Conservation (phyloP, 108 stramenopile genomes). For the Aurantiochytrium sp. region DNA sequence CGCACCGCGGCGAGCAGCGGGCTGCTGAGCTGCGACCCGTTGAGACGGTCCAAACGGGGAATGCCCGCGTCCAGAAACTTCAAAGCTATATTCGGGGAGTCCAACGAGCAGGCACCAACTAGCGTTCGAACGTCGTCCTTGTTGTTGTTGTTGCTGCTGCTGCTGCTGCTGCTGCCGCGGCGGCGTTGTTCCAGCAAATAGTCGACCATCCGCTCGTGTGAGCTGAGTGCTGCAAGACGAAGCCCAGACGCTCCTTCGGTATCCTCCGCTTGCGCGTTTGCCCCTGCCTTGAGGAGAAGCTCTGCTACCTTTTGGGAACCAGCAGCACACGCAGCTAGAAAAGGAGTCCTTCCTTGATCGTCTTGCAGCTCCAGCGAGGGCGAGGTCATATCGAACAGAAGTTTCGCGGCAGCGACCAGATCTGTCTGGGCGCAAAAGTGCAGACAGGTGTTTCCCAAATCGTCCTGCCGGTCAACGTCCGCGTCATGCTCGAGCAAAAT, state of each 20-base stretch:
- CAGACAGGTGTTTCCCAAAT: neutral
- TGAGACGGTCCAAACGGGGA: neutral
- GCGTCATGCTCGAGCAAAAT: neutral
- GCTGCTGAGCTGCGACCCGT: neutral
- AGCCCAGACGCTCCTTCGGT: neutral
- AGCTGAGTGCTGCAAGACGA: neutral
- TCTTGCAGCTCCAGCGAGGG: neutral
- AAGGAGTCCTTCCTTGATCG: neutral
- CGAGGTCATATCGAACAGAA: neutral
- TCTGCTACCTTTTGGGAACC: neutral
- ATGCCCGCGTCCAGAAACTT: neutral
- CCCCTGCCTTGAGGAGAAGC: neutral
- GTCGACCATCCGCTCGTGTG: neutral
- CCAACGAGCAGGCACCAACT: neutral
- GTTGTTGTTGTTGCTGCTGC: neutral
- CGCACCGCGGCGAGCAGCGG: neutral
- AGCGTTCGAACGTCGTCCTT: neutral
- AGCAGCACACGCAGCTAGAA: neutral
- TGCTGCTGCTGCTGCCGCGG: neutral
- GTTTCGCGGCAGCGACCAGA: neutral
- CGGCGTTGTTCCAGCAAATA: neutral
- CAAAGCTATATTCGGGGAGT: neutral
- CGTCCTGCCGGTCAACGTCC: neutral
- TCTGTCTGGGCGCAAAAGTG: neutral
- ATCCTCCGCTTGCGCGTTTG: neutral